A percentile compares a stretch with the other conserved stretches of the same genome.
These are phyloP conservation scores for Wickerhamiella dianesei DNA, from an alignment of 805 yeast genomes.

Conservation along the genomic window DNA sequence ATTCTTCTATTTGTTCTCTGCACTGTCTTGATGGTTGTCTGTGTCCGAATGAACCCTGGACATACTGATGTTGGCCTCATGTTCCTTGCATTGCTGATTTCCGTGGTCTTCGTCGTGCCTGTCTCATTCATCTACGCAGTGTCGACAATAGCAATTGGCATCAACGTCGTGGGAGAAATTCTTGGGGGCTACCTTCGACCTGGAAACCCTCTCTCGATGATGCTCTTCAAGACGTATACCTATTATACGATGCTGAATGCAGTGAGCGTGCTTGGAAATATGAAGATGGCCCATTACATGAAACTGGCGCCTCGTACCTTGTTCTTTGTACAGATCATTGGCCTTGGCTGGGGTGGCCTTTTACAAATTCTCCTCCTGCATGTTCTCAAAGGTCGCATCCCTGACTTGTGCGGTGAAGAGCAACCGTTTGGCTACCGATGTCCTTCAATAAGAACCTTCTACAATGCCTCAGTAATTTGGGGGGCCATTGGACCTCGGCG, in stretches of 20 bases:
- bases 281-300: constrained; percentile 52
- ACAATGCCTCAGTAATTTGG: constrained; percentile 48
- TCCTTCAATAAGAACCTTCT: constrained; percentile 34
- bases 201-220: constrained; percentile 46
- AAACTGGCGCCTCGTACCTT: constrained; percentile 50
- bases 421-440: constrained; percentile 38
- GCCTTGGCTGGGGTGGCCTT: constrained; percentile 34
- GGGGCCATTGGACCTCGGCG: constrained; percentile 52
- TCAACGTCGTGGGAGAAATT: constrained; percentile 50
- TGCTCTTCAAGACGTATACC: constrained; percentile 49
- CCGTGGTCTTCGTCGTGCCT: constrained; percentile 45
- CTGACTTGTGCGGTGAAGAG: constrained; percentile 31
- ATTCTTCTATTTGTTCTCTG: constrained; percentile 27
- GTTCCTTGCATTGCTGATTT: constrained; percentile 38
- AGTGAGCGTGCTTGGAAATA: constrained; percentile 38
- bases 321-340: constrained; percentile 37
- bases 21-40: constrained; percentile 5
- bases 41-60: neutral
- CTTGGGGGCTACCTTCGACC: constrained; percentile 54
- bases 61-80: constrained; percentile 26
- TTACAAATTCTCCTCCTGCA: constrained; percentile 33
- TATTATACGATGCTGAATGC: constrained; percentile 43
- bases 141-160: constrained; percentile 45
- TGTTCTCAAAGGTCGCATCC: constrained; percentile 30
- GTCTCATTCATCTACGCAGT: constrained; percentile 48